Base-by-base conservation (phyloP, 495 filamentous ascomycete species). In the Penicillium canariense region DNA sequence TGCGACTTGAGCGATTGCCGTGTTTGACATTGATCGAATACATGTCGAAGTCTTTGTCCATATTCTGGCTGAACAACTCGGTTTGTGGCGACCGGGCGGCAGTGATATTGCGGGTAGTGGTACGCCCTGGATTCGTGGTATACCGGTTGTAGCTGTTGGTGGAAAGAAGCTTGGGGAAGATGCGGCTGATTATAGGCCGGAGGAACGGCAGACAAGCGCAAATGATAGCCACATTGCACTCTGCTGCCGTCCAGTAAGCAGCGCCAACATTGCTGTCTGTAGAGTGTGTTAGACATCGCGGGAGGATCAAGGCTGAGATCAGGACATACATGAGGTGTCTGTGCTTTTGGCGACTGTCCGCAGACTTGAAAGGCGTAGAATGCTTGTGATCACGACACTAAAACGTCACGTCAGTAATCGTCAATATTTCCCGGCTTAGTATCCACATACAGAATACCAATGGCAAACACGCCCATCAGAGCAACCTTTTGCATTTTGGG, bases 161-260 rank as follows among this genome's bases (percentile, higher is more conserved):
- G 1, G 68, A 69, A 22, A 91, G 73, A 62, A 92, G 78, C 32
- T 77, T 74, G 18, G 91, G 91, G 49, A 91, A 77, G 49, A 91
- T 81, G 20, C 78, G 77, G 42, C 85, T 84, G 60, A 90, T 80
- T n/a, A 96, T 73, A 10, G 91, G 91, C 52, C 93, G 93, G 34
- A 95, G 72, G 18, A 87, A 91, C 12, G 91, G 91, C 18, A 95
- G 84, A 60, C 88, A 94, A 45, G 86, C 87, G 56, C 88, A 92
- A 56, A 90, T 85, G 59, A 95, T 92, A 23, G 89, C 82, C 11
- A 81, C 78, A 66, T 95, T 90, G 68, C 92, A 89, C 68, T 96
- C 91, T 50, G 95, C 82, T 22, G 87, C 87, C 15, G 87, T 90
- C 90, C 90, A 96, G 60, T 76, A 81, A 0, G 80, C 79, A 5